A percentile compares a stretch with the other conserved stretches of the same genome.
These are phyloP conservation scores for Cladophialophora chaetospira DNA, from an alignment of 2,329 filamentous ascomycete genomes.

Conservation along the genomic window DNA sequence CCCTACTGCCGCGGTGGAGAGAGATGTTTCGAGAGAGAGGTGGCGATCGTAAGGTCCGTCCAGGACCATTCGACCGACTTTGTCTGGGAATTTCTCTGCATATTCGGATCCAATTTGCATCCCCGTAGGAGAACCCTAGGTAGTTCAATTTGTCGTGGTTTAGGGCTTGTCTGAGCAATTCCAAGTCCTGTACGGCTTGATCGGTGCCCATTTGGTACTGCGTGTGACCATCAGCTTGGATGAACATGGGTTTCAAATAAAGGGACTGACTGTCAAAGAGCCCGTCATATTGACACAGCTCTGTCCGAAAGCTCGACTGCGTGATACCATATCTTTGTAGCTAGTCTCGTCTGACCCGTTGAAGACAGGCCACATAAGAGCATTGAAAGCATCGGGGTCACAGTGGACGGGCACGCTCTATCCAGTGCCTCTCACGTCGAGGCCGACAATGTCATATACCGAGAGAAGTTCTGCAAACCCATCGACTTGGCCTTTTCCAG, in stretches of 20 bases:
- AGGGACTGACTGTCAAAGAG: constrained; percentile 35
- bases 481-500: background rate
- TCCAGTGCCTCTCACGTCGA: constrained; percentile 49
- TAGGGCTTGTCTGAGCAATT: constrained; percentile 40
- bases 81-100: constrained; percentile 48
- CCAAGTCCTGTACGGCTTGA: constrained; percentile 39
- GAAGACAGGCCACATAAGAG: constrained; percentile 36
- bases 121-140: constrained; percentile 50
- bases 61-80: constrained; percentile 46
- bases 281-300: constrained; percentile 46
- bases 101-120: constrained; percentile 50
- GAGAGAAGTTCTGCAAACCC: constrained; percentile 34
- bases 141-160: constrained; percentile 42
- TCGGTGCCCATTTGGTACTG: constrained; percentile 46
- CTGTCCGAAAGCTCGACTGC: constrained; percentile 43
- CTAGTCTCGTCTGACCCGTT: background rate
- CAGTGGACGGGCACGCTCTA: constrained; percentile 45
- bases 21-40: constrained; percentile 37
- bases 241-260: background rate
- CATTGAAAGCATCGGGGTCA: constrained; percentile 42
- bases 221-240: background rate
- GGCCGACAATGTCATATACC: constrained; percentile 47
- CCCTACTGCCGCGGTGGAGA: background rate
- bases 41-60: constrained; percentile 50
- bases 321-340: constrained; percentile 38